These are phyloP conservation scores for Ophiostoma quercus DNA, from an alignment of 2,329 filamentous ascomycete species.

Conservation along the genomic window DNA sequence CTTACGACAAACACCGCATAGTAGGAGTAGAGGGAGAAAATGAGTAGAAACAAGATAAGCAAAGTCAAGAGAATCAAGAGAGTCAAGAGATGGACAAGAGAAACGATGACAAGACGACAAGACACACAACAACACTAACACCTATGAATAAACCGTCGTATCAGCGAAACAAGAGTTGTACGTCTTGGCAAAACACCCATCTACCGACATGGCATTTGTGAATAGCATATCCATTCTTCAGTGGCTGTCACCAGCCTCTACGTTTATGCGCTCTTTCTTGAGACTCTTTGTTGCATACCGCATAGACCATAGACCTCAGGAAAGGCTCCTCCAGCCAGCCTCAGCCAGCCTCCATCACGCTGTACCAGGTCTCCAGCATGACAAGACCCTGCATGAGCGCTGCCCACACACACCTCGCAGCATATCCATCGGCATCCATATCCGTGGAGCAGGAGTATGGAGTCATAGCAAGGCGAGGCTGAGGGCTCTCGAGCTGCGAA, in stretches of 20 bases:
- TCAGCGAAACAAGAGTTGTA: background rate
- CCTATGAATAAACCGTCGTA: background rate
- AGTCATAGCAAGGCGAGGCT: slow-evolving; percentile 3
- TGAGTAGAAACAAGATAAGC: background rate
- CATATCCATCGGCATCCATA: background rate
- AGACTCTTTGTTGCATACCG: background rate
- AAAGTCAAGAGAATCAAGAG: background rate
- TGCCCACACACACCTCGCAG: background rate
- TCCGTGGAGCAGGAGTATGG: no score
- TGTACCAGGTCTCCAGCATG: background rate
- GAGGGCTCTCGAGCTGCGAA: background rate
- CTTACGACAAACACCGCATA: no score
- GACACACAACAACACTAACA: background rate
- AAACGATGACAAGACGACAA: background rate
- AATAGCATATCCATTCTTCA: background rate
- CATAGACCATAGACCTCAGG: background rate
- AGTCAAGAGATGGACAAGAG: background rate
- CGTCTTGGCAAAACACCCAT: background rate
- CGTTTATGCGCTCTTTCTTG: background rate
- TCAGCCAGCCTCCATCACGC: background rate
- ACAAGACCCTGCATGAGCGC: background rate
- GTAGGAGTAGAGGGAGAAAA: background rate
- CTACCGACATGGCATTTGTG: slow-evolving; percentile 6
- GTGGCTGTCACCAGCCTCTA: background rate
- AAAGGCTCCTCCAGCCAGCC: no score